Percentiles rank a stretch among this genome's conserved stretches.
Conservation (phyloP, 2,329 filamentous ascomycete species). For the Xylariaceae sp. region DNA sequence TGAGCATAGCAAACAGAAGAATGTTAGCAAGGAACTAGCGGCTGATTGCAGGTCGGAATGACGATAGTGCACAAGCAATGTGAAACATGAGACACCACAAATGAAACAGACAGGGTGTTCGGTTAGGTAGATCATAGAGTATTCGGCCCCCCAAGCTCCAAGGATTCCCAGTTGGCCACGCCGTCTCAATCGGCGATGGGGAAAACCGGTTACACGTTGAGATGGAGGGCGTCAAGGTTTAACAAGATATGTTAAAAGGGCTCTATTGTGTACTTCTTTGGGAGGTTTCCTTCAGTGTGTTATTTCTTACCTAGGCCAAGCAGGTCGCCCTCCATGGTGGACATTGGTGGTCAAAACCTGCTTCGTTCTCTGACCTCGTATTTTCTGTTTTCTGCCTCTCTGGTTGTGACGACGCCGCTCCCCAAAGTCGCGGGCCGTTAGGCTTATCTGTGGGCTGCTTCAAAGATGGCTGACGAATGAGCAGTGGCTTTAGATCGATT, state of each 20-base stretch:
- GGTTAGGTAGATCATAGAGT: conserved; percentile 47
- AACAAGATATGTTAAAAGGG: conserved; percentile 18
- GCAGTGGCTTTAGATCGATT: conserved; percentile 4
- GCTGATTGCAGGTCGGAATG: conserved; percentile 50
- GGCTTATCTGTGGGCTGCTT: conserved; percentile 16
- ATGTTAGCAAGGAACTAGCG: conserved; percentile 39
- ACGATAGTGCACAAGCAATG: conserved; percentile 50
- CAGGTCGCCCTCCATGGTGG: conserved; percentile 31
- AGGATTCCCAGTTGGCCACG: background rate
- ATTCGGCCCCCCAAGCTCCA: conserved; percentile 19
- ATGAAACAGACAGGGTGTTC: conserved; percentile 52
- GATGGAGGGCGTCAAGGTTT: background rate
- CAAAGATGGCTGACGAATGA: conserved; percentile 17
- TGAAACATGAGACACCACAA: conserved; percentile 56
- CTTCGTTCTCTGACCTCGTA: conserved; percentile 22
- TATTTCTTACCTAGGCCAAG: conserved; percentile 33
- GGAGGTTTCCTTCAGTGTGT: background rate
- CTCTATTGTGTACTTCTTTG: conserved; percentile 2
- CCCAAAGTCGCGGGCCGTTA: conserved; percentile 17
- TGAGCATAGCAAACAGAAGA: conserved; percentile 40
- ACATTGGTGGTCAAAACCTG: conserved; percentile 28
- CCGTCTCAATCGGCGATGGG: conserved; percentile 9
- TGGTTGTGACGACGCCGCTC: conserved; percentile 21
- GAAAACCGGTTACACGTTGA: conserved; percentile 7
- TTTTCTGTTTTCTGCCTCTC: conserved; percentile 13